Base-by-base conservation (phyloP, 305 asterid genomes). In the Solanum hybrid region DNA sequence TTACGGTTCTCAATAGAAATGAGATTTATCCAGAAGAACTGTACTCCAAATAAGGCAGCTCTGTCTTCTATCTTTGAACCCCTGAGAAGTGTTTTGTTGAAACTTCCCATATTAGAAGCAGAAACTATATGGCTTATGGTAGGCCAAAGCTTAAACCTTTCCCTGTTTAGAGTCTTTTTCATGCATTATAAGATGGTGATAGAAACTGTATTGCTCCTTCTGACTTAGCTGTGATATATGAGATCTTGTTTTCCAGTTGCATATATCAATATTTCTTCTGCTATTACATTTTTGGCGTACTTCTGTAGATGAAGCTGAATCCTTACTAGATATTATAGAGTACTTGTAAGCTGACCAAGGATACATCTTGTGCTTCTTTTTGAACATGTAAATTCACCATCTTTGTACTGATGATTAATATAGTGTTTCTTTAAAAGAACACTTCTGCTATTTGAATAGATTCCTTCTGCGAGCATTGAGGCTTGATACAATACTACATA, bases 101-200 rank as follows among this genome's bases (percentile, higher is more conserved):
- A 93, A 91, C 93, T 93, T 90, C 67, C 93, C 42, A 90, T 93
- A 90, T 91, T 96, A 37, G 96, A 94, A 91, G 95, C 98, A 85
- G 97, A 97, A 90, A 91, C 87, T 90, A 86, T 97, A 90, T 97
- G 99, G 99, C 91, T 89, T 86, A 94, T 96, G 99, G 99, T 97
- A 97, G 46, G 96, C 80, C 26, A 46, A 88, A 89, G 35, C 73
- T 73, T 40, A 26, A 40, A 82, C n/a, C 71, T 29, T 8, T 46
- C 9, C 71, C 36, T 82, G 18, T 28, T 82, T 16, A 82, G 71
- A 28, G 36, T 82, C 87, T 82, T 40, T 42, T 24, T 82, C 73
- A 82, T 42, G 28, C 87, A 82, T 82, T 82, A 42, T 82, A 42
- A 42, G 87, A 82, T 42, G 39, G 61, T 42, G 87, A 82, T 82